These are phyloP conservation scores for Ustulina deusta DNA, from an alignment of 2,329 filamentous ascomycete species.

Conservation along the genomic window DNA sequence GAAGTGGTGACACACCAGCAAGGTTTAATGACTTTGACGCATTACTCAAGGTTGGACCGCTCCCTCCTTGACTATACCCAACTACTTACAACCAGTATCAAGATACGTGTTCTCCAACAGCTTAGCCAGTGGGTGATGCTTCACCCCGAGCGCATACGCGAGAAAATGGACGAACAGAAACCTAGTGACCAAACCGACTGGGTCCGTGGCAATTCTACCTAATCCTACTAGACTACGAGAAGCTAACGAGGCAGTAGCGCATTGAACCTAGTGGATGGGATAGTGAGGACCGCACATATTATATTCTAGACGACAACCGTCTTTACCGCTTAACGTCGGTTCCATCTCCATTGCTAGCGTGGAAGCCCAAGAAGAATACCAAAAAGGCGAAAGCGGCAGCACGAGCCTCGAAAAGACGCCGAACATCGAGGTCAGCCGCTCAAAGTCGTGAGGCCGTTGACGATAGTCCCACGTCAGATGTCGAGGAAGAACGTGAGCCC, in stretches of 20 bases:
- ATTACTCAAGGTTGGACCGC: slow-evolving; percentile 75
- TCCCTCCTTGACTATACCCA: neutral
- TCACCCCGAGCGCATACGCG: slow-evolving; percentile 86
- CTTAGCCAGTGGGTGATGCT: slow-evolving; percentile 90
- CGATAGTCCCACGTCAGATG: slow-evolving; percentile 50
- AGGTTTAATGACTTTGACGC: slow-evolving; percentile 86
- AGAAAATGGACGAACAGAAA: slow-evolving; percentile 84
- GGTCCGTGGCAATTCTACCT: slow-evolving; percentile 69
- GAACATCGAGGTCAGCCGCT: slow-evolving; percentile 60
- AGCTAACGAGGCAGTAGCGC: slow-evolving; percentile 60
- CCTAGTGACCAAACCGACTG: slow-evolving; percentile 85
- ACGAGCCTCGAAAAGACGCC: slow-evolving; percentile 79
- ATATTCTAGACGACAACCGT: slow-evolving; percentile 92
- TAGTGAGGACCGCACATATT: slow-evolving; percentile 85
- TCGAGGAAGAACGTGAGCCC: slow-evolving; percentile 47
- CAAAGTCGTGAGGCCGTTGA: slow-evolving; percentile 56
- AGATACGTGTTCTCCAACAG: slow-evolving; percentile 85
- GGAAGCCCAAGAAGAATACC: slow-evolving; percentile 72
- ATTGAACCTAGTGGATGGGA: slow-evolving; percentile 93
- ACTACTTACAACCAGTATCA: slow-evolving; percentile 26
- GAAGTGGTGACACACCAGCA: slow-evolving; percentile 76
- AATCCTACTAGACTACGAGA: slow-evolving; percentile 43
- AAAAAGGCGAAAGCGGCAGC: slow-evolving; percentile 73
- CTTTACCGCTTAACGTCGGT: slow-evolving; percentile 89
- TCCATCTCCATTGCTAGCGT: slow-evolving; percentile 66